Evolutionary conservation across 805 yeast species (phyloP).

Genomic region (Candida chilensis): DNA sequence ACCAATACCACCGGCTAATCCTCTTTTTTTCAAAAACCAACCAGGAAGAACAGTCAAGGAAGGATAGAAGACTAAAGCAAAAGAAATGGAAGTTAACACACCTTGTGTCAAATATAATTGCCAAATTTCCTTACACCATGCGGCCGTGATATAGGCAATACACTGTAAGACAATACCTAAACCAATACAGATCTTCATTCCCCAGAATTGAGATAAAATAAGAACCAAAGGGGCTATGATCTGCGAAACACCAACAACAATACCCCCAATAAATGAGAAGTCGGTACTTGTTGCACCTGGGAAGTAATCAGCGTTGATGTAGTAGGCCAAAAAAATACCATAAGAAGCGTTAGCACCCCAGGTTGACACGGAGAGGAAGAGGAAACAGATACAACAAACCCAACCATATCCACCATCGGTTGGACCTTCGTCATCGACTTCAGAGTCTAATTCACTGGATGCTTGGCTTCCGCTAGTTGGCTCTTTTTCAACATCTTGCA

Average conservation of each 20-base stretch:
- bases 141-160: slow-evolving; percentile 32
- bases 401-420: slow-evolving; percentile 33
- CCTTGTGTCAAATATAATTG: slow-evolving; percentile 44
- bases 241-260: slow-evolving; percentile 47
- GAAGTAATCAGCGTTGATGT: slow-evolving; percentile 28
- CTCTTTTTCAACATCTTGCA: too few species aligned
- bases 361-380: slow-evolving; percentile 22
- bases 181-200: slow-evolving; percentile 35
- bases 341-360: slow-evolving; percentile 50
- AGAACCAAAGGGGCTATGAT: slow-evolving; percentile 49
- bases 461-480: too few species aligned
- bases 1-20: slow-evolving; percentile 21
- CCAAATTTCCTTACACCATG: slow-evolving; percentile 27
- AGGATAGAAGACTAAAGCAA: slow-evolving; percentile 28
- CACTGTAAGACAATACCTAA: slow-evolving; percentile 30
- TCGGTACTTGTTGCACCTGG: slow-evolving; percentile 41
- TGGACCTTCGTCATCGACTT: too few species aligned
- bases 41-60: slow-evolving; percentile 22
- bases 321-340: slow-evolving; percentile 46
- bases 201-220: slow-evolving; percentile 36
- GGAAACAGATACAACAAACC: slow-evolving; percentile 29
- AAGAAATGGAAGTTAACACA: slow-evolving; percentile 30
- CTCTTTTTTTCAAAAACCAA: slow-evolving; percentile 21
- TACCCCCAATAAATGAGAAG: slow-evolving; percentile 49
- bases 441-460: too few species aligned